Base-by-base conservation (phyloP, 1,284 basidiomycete genomes). In the Ceratobasidium sp. region DNA sequence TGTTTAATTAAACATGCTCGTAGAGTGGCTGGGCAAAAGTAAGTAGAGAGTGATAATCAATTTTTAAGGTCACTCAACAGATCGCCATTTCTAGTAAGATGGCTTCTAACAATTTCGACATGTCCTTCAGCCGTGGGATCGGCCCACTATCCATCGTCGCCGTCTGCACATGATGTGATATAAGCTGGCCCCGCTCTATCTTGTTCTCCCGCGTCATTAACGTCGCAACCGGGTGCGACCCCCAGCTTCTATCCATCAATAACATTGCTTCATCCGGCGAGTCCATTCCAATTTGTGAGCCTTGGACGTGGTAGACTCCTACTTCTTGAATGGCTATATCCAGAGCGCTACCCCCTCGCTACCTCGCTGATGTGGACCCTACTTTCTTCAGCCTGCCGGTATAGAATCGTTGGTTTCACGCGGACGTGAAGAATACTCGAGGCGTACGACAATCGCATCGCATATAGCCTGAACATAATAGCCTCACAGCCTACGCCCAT, bases 181-280 rank as follows among this genome's bases (percentile, higher is more conserved):
- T 50, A 2, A 41, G 50, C 17, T 19, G 17, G n/a, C 27, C 22
- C 31, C n/a, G 29, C 17, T 4, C 24, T 7, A 27, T 22, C 24
- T 22, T 22, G n/a, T 41, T 51, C 15, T 51, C 29, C 64, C 64
- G 54, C 11, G 29, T 33, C 15, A 41, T 50, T 7, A 66, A 50
- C 8, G 64, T 66, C 6, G 64, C 64, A 8, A 66, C 50, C 27
- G 64, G 64, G 29, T 44, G 29, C 31, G 64, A 66, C 48, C 50
- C 64, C 64, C 64, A 66, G 8, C 48, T 27, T 17, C 64, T 50
- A 41, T 66, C 64, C 2, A 19, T 36, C n/a, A 31, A 48, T 3
- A 51, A 44, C 64, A 31, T 41, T 22, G 64, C 9, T 24, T 33
- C 64, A 44, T 44, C 64, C 9, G 17, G 33, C 14, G 50, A 53